phyloP scores from a whole-genome alignment of 2,329 filamentous ascomycete species.

The Delphinella strobiligena region DNA sequence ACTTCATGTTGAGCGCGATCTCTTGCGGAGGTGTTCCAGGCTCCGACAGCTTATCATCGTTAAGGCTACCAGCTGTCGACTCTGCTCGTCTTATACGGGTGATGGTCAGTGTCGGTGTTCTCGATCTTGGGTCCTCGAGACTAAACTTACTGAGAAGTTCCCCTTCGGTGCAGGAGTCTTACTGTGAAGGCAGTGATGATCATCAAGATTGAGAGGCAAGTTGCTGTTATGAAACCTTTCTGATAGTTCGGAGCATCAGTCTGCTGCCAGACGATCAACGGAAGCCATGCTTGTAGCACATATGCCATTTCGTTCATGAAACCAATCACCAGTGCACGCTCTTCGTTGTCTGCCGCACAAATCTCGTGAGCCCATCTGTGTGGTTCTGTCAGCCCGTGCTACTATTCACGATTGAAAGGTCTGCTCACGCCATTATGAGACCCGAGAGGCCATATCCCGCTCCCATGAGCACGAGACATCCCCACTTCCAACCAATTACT shows the following conservation, averaged over 20 bases:
- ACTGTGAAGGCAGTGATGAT: slow-evolving; percentile 41
- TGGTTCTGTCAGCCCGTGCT: too few relatives aligned
- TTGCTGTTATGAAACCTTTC: slow-evolving; percentile 48
- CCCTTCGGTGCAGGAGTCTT: slow-evolving; percentile 27
- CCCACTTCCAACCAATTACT: slow-evolving; percentile 46
- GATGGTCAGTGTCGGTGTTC: too few relatives aligned
- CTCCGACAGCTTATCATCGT: too few relatives aligned
- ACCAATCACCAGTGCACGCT: slow-evolving; percentile 52
- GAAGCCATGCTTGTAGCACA: slow-evolving; percentile 58
- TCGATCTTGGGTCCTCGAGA: too few relatives aligned
- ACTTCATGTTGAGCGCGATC: too few relatives aligned
- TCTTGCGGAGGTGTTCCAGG: too few relatives aligned
- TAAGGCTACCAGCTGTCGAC: too few relatives aligned
- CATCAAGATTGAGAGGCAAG: slow-evolving; percentile 36
- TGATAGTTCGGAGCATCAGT: slow-evolving; percentile 48
- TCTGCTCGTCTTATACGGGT: too few relatives aligned
- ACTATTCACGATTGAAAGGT: too few relatives aligned
- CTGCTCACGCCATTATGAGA: slow-evolving; percentile 36
- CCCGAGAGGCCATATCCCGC: slow-evolving; percentile 36
- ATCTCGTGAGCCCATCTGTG: slow-evolving; percentile 42
- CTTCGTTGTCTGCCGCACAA: slow-evolving; percentile 47
- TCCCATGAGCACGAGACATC: slow-evolving; percentile 45
- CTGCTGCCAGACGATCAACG: slow-evolving; percentile 54
- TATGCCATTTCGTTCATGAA: slow-evolving; percentile 60
- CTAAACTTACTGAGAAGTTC: not conserved